Conservation (phyloP, 257 asterid species). For the Haberlea rhodopensis region DNA sequence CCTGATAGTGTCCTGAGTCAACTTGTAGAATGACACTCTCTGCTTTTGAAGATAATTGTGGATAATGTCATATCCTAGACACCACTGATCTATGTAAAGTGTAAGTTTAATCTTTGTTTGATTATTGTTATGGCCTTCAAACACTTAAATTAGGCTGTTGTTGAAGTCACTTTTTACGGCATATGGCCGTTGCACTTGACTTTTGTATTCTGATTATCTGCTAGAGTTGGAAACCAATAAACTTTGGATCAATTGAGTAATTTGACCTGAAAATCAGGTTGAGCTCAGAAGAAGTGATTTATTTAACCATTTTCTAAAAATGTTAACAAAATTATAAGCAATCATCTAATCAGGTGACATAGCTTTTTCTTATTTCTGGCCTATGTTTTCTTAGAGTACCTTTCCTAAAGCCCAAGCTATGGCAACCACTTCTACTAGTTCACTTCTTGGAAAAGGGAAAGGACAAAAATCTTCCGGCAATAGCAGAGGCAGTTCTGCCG, state of each 20-base stretch:
- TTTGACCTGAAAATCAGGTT: slow-evolving; percentile 3
- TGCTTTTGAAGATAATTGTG: slow-evolving; percentile 11
- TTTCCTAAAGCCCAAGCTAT: slow-evolving; percentile 44
- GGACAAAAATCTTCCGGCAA: slow-evolving; percentile 42
- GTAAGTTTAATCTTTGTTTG: slow-evolving; percentile 39
- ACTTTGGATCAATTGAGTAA: slow-evolving; percentile 8
- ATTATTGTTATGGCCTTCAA: slow-evolving; percentile 20
- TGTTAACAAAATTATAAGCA: slow-evolving; percentile 18
- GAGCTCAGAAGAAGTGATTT: slow-evolving; percentile 19
- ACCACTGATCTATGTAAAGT: slow-evolving; percentile 41
- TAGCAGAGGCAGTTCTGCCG: slow-evolving; percentile 32
- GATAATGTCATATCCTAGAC: slow-evolving; percentile 14
- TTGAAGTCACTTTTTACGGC: slow-evolving; percentile 20
- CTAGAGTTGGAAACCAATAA: slow-evolving; percentile 21
- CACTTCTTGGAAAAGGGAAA: slow-evolving; percentile 50
- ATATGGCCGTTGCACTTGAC: slow-evolving; percentile 20
- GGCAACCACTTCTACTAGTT: slow-evolving; percentile 38
- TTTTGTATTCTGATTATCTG: slow-evolving; percentile 22
- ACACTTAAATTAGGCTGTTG: slow-evolving; percentile 6
- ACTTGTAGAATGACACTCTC: slow-evolving; percentile 6
- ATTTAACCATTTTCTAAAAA: slow-evolving; percentile 22
- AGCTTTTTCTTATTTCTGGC: slow-evolving; percentile 7
- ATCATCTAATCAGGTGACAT: slow-evolving; percentile 27
- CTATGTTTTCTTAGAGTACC: slow-evolving; percentile 43
- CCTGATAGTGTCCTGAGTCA: not conserved